Conservation (phyloP, 169 alveolate species). For the Eimeria acervulina region DNA sequence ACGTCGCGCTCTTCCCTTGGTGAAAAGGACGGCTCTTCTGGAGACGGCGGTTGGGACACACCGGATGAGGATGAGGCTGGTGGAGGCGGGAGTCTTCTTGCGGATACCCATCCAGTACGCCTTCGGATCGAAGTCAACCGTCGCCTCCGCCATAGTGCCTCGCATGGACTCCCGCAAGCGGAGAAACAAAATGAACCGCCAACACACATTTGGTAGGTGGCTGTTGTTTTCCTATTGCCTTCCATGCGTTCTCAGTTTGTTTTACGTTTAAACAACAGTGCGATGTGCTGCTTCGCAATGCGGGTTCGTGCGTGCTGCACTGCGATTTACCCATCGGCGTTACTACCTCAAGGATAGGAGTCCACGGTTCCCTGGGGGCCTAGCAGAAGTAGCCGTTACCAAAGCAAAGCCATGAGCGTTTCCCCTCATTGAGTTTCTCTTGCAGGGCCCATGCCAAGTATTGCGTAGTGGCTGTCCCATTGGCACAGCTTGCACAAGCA, state of each 20-base stretch:
- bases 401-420: not conserved
- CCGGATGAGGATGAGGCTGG: constrained; percentile 6
- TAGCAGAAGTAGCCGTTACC: not conserved
- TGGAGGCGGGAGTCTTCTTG: not conserved
- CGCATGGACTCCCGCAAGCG: constrained; percentile 78
- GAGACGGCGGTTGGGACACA: not conserved
- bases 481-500: constrained; percentile 78
- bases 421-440: not conserved
- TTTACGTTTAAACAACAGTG: not conserved
- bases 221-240: not conserved
- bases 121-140: constrained; percentile 73
- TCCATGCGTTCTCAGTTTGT: not conserved
- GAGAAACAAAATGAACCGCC: constrained; percentile 35
- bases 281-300: not conserved
- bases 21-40: not conserved
- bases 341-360: not conserved
- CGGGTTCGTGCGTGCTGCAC: not conserved
- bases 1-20: not conserved
- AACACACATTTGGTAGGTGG: constrained; percentile 54
- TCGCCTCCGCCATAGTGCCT: constrained; percentile 55
- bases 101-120: constrained; percentile 63
- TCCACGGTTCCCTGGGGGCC: not conserved
- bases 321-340: not conserved
- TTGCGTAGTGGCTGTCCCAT: constrained; percentile 81
- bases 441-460: constrained; percentile 82